Percentiles rank a stretch among this genome's conserved stretches.
Evolutionary conservation across 176 grass and related monocot species (phyloP).

Genomic region (Pontederia paniculata): DNA sequence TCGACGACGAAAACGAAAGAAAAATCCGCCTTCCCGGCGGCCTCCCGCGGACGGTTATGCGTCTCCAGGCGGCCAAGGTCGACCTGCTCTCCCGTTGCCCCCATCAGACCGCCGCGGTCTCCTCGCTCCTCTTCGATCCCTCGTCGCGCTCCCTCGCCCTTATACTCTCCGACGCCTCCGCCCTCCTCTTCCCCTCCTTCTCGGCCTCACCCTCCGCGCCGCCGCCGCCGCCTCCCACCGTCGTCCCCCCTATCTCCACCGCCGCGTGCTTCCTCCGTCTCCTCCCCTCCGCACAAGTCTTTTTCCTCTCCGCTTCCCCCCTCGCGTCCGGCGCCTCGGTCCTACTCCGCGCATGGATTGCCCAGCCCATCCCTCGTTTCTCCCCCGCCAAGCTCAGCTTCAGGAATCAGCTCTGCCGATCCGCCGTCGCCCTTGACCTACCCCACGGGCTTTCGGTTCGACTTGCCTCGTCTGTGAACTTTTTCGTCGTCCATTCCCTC

Average conservation of each 20-base stretch:
- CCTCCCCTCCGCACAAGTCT: conserved; percentile 11
- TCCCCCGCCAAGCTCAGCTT: conserved; percentile 32
- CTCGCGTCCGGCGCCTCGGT: conserved; percentile 26
- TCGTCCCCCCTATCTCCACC: conserved; percentile 8
- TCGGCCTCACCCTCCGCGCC: conserved; percentile 42
- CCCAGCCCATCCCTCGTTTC: conserved; percentile 36
- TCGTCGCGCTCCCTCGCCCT: conserved; percentile 32
- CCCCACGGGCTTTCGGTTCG: conserved; percentile 47
- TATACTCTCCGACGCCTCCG: conserved; percentile 48
- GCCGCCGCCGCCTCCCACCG: conserved; percentile 2
- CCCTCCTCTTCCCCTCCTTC: conserved; percentile 36
- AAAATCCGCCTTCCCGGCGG: neutral
- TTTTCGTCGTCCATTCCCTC: conserved; percentile 52
- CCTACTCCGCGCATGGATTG: conserved; percentile 55
- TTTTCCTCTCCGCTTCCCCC: conserved; percentile 37
- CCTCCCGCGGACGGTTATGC: neutral
- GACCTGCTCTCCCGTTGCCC: conserved; percentile 21
- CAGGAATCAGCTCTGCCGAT: conserved; percentile 18
- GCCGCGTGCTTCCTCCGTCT: conserved; percentile 18
- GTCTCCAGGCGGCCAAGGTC: conserved; percentile 21
- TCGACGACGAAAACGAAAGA: neutral
- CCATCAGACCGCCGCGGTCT: neutral
- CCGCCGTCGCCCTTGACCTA: conserved; percentile 31
- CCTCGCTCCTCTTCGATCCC: conserved; percentile 21
- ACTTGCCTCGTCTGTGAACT: conserved; percentile 50